Conservation (phyloP, 805 yeast species). For the Tetrapisispora nanseiensis region DNA sequence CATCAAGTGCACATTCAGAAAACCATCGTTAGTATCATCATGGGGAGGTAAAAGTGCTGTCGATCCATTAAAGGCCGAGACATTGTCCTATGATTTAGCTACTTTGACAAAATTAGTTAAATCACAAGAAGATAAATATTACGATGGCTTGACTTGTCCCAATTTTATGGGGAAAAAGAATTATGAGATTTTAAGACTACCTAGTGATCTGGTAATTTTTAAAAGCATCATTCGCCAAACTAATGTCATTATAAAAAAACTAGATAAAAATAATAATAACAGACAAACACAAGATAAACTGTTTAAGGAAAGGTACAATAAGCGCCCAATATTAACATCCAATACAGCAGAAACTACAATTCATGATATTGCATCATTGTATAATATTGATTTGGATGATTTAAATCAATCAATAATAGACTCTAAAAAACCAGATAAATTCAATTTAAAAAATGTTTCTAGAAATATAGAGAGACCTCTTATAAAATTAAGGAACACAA, state of each 20-base stretch:
- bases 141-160: constrained; percentile 12
- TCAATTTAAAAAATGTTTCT: constrained; percentile 13
- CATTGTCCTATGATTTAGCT: neutral
- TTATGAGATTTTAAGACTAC: constrained; percentile 15
- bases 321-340: neutral
- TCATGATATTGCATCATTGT: constrained; percentile 12
- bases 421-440: constrained; percentile 5
- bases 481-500: neutral
- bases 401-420: constrained; percentile 12
- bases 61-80: neutral
- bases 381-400: constrained; percentile 17
- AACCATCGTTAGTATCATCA: neutral
- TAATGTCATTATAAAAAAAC: constrained; percentile 2
- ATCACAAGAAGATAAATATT: constrained; percentile 12
- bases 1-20: neutral
- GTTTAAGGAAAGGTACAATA: neutral
- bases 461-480: constrained; percentile 18
- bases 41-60: neutral
- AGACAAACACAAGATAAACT: neutral
- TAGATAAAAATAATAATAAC: neutral
- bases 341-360: constrained; percentile 4
- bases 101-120: constrained; percentile 6
- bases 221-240: constrained; percentile 5
- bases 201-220: constrained; percentile 11
- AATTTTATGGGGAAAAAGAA: constrained; percentile 12